A percentile compares a stretch with the other conserved stretches of the same genome.
Evolutionary conservation across 306 rosid genomes (phyloP).

Genomic region (Inga laurina): DNA sequence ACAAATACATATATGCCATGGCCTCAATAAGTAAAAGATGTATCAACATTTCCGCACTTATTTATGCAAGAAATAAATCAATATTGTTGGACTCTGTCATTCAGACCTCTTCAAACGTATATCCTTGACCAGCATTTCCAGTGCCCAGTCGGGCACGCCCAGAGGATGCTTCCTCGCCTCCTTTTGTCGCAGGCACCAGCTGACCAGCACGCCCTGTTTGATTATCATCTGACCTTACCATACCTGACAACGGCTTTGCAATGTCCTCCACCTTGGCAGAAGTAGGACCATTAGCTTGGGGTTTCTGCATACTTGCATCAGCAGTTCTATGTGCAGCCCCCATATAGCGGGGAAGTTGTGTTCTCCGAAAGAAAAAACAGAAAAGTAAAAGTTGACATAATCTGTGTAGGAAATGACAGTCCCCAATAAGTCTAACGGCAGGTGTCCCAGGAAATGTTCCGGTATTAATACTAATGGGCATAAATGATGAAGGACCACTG

Average conservation of each 20-base stretch:
- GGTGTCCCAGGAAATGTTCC: constrained; percentile 99
- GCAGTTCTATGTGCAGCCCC: constrained; percentile 71
- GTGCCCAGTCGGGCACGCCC: constrained; percentile 80
- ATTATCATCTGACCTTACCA: constrained; percentile 73
- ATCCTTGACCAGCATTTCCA: constrained; percentile 99
- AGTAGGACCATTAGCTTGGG: constrained; percentile 60
- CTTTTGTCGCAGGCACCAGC: constrained; percentile 68
- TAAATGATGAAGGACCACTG: constrained; percentile 89
- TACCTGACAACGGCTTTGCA: constrained; percentile 61
- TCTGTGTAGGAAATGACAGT: constrained; percentile 96
- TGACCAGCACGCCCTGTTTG: constrained; percentile 67
- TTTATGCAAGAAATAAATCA: constrained; percentile 27
- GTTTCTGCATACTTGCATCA: constrained; percentile 75
- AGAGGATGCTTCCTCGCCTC: constrained; percentile 72
- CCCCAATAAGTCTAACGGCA: constrained; percentile 97
- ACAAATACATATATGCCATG: neutral
- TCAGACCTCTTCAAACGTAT: constrained; percentile 91
- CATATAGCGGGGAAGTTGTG: constrained; percentile 74
- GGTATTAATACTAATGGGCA: constrained; percentile 97
- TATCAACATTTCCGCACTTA: neutral
- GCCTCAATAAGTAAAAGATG: constrained; percentile 14
- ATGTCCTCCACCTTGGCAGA: constrained; percentile 85
- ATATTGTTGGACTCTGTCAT: constrained; percentile 12
- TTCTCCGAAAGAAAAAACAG: constrained; percentile 94
- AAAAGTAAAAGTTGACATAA: constrained; percentile 95